Conservation (phyloP, 768 basidiomycete genomes). For the Cyclocybe cylindracea region DNA sequence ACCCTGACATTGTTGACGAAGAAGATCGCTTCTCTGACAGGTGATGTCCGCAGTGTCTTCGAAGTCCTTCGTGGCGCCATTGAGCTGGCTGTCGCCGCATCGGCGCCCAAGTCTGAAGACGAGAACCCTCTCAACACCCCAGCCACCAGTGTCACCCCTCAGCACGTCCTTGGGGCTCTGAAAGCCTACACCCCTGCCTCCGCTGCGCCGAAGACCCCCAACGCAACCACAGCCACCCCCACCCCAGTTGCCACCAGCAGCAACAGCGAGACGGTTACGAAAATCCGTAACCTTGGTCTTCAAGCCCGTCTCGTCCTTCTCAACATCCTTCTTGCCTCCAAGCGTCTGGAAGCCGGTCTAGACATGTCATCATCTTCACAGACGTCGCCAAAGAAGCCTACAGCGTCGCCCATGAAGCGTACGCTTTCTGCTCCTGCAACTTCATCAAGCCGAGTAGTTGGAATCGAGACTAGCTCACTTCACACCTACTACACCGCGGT, state of each 20-base stretch:
- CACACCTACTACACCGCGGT: slow-evolving; percentile 64
- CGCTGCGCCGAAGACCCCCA: slow-evolving; percentile 23
- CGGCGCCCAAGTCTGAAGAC: slow-evolving; percentile 18
- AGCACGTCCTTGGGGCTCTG: slow-evolving; percentile 71
- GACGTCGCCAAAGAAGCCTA: slow-evolving; percentile 34
- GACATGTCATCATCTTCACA: slow-evolving; percentile 44
- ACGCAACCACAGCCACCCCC: slow-evolving; percentile 18
- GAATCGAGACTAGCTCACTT: slow-evolving; percentile 60
- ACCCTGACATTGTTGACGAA: slow-evolving; percentile 73
- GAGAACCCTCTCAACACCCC: slow-evolving; percentile 36
- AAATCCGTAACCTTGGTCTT: slow-evolving; percentile 68
- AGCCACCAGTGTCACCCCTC: slow-evolving; percentile 55
- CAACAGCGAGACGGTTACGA: slow-evolving; percentile 64
- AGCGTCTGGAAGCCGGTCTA: slow-evolving; percentile 62
- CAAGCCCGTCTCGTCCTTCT: slow-evolving; percentile 75
- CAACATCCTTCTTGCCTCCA: slow-evolving; percentile 61
- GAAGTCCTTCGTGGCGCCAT: slow-evolving; percentile 82
- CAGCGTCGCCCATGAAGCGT: slow-evolving; percentile 55
- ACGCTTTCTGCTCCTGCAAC: slow-evolving; percentile 34
- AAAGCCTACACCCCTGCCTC: slow-evolving; percentile 65
- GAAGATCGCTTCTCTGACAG: slow-evolving; percentile 80
- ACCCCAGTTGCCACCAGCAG: slow-evolving; percentile 21
- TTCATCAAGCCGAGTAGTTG: slow-evolving; percentile 27
- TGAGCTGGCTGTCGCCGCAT: slow-evolving; percentile 54
- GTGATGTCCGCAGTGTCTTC: slow-evolving; percentile 80